phyloP scores from a whole-genome alignment of 179 eudicot genomes.

The Silene coronaria region DNA sequence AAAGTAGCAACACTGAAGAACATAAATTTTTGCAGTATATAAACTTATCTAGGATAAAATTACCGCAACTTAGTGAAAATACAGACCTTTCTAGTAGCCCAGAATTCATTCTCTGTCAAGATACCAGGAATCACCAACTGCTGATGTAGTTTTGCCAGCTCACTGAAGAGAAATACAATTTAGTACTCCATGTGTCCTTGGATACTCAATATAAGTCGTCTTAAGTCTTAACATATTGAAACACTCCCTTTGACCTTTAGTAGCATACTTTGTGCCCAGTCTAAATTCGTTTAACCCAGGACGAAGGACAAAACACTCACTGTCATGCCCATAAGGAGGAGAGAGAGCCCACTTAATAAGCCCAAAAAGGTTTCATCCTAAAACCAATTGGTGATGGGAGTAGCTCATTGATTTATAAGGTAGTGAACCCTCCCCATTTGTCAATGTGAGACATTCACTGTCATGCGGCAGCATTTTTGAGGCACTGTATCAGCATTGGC shows the following conservation, averaged over 20 bases:
- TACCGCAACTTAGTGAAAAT: not conserved
- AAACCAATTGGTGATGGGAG: too few relatives aligned
- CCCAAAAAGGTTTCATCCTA: too few relatives aligned
- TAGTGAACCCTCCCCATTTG: too few relatives aligned
- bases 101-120: slow-evolving; percentile 85
- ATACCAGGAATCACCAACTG: slow-evolving; percentile 67
- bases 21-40: not conserved
- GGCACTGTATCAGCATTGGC: too few relatives aligned
- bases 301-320: too few relatives aligned
- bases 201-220: not conserved
- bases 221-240: not conserved
- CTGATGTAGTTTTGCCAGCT: slow-evolving; percentile 81
- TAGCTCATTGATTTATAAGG: too few relatives aligned
- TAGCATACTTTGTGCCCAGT: too few relatives aligned
- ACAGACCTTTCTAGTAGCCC: slow-evolving; percentile 94
- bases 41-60: not conserved
- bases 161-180: slow-evolving; percentile 43
- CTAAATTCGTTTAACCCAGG: too few relatives aligned
- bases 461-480: too few relatives aligned
- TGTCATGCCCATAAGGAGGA: too few relatives aligned
- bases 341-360: too few relatives aligned
- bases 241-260: not conserved
- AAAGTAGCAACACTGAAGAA: slow-evolving; percentile 12
- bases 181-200: not conserved
- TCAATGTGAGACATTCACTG: too few relatives aligned